Evolutionary conservation across 768 basidiomycete genomes (phyloP).

Genomic region (Dictyophora rubrovolvata): DNA sequence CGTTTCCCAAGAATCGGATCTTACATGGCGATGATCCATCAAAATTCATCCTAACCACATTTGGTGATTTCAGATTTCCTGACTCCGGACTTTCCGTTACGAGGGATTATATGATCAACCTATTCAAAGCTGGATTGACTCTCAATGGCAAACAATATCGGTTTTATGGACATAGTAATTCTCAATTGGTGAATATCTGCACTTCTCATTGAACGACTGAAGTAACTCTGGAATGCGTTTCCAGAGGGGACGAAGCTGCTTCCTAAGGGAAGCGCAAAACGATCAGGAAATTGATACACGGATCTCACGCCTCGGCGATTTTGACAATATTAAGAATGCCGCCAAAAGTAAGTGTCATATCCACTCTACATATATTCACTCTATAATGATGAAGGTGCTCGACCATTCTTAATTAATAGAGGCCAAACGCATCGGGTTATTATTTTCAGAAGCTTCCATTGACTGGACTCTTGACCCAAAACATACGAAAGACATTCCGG

Average conservation of each 20-base stretch:
- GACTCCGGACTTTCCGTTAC: slow-evolving; percentile 38
- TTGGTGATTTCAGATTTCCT: slow-evolving; percentile 44
- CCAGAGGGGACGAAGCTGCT: slow-evolving; percentile 55
- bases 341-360: slow-evolving; percentile 41
- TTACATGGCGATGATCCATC: slow-evolving; percentile 44
- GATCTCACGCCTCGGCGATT: slow-evolving; percentile 50
- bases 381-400: background rate
- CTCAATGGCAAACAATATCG: slow-evolving; percentile 52
- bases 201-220: background rate
- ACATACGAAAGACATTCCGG: slow-evolving; percentile 43
- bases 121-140: slow-evolving; percentile 46
- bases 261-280: slow-evolving; percentile 41
- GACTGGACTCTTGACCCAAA: slow-evolving; percentile 45
- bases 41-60: slow-evolving; percentile 47
- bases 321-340: slow-evolving; percentile 48
- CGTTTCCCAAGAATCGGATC: slow-evolving; percentile 49
- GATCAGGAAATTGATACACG: slow-evolving; percentile 49
- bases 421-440: slow-evolving; percentile 57
- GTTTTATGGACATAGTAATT: slow-evolving; percentile 65
- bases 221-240: too few relatives aligned
- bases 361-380: background rate
- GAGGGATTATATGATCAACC: slow-evolving; percentile 44
- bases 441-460: slow-evolving; percentile 55
- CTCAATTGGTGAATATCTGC: slow-evolving; percentile 41
- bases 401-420: slow-evolving; percentile 25